phyloP scores from a whole-genome alignment of 164 flowering plant species.

The Amborella trichopoda region DNA sequence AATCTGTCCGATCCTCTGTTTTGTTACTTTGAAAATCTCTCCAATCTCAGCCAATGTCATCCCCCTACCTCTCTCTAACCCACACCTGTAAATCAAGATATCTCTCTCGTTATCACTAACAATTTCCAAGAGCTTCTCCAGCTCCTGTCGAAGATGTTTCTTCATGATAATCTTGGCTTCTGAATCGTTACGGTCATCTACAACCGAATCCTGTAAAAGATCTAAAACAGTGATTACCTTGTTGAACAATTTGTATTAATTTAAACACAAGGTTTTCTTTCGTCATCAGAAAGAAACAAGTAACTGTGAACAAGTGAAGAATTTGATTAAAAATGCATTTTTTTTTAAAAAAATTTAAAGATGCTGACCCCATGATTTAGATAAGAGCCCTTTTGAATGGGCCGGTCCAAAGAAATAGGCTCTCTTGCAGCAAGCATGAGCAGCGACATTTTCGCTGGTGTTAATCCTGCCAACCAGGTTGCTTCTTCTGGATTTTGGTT shows the following conservation, averaged over 20 bases:
- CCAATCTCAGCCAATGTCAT: constrained; percentile 3
- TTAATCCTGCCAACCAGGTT: not conserved
- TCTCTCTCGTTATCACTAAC: not conserved
- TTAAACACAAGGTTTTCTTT: too few relatives aligned
- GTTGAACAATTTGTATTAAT: too few relatives aligned
- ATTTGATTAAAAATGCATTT: too few relatives aligned
- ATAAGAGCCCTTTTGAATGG: not conserved
- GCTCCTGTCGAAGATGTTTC: not conserved
- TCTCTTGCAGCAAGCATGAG: not conserved
- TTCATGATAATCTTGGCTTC: not conserved
- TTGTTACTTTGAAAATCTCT: not conserved
- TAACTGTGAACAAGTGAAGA: too few relatives aligned
- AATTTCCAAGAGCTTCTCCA: not conserved
- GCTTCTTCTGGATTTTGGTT: not conserved
- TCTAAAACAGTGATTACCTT: too few relatives aligned
- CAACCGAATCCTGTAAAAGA: not conserved
- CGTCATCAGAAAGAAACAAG: too few relatives aligned
- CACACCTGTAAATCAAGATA: not conserved
- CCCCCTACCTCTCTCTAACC: not conserved
- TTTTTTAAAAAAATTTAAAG: too few relatives aligned
- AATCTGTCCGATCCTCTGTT: constrained; percentile 3
- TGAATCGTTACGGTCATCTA: not conserved
- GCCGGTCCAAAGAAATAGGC: not conserved
- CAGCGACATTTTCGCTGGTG: not conserved
- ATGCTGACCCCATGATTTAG: too few relatives aligned